Conservation (phyloP, 257 asterid species). For the Solanum pennellii region DNA sequence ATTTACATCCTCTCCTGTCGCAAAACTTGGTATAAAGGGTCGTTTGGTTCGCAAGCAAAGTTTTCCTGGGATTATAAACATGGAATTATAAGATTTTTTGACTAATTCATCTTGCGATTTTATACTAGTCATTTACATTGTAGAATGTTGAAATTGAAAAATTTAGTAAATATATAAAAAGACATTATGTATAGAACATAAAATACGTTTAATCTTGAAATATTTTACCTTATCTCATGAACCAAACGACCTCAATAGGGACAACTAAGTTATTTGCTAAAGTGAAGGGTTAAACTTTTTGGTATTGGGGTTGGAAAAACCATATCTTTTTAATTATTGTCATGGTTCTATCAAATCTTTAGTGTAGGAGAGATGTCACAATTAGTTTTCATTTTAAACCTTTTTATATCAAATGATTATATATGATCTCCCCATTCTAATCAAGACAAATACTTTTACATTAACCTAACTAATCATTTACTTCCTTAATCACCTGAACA, state of each 20-base stretch:
- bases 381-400: neutral
- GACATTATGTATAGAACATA: neutral
- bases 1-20: too few species aligned
- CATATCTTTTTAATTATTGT: neutral
- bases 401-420: neutral
- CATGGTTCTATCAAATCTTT: neutral
- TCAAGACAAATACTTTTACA: neutral
- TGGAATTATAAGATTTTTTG: too few species aligned
- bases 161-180: neutral
- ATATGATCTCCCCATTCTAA: neutral
- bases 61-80: too few species aligned
- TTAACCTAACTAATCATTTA: neutral
- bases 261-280: neutral
- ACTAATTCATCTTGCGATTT: neutral
- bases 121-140: neutral
- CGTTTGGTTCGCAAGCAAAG: too few species aligned
- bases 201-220: too few species aligned
- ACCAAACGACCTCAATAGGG: neutral
- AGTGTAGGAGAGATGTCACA: neutral
- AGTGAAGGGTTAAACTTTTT: neutral
- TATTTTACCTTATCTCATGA: neutral
- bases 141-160: neutral
- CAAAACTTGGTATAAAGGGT: too few species aligned
- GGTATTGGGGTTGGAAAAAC: neutral
- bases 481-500: neutral